Base-by-base conservation (phyloP, 2,329 filamentous ascomycete species). In the Cladosporium sp. region DNA sequence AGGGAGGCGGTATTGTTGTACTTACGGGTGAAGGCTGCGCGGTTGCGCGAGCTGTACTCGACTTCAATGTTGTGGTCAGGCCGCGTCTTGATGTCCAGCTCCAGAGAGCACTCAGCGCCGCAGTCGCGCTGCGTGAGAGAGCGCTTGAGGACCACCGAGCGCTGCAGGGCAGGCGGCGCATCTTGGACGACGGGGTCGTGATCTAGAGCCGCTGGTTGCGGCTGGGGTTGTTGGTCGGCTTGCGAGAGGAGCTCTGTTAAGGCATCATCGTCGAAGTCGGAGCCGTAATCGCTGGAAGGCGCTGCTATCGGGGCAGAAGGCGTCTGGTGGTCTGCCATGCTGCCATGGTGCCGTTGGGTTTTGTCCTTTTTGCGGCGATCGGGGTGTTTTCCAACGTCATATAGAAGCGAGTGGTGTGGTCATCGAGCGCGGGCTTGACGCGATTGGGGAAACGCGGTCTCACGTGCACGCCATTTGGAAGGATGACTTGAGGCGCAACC, bases 261-360 rank as follows among this genome's bases (percentile, higher is more conserved):
- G 33, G 79, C 68, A 43, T 74, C 73, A 56, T 81, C 76, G 68
- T 83, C 80, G 58, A 85, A 76, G 56, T 86, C 82, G 4, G 80
- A 82, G 56, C 81, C 83, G 75, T 85, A 85, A 58, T 84, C 81
- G 66, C 78, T 83, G 43, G 71, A 61, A 14, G 58, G 56, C 22
- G 52, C 56, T 32, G 53, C 50, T 43, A 55, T 49, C 53, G 32
- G 38, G 11, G 28, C 43, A 38, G 49, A 34, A 28, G 14, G 37
- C 19, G 32, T 28, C 14, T 31, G 18, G 32, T 43, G 38, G 37
- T 22, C 44, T 32, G 49, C 49, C 56, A 57, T 52, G 43, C 33
- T 53, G 45, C 49, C 53, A 55, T 55, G 35, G 32, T 35, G 14
- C 40, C 48, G 40, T 34, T 32, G 31, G 18, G 37, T 34, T n/a